Base-by-base conservation (phyloP, 495 filamentous ascomycete genomes). In the Tuber indicum region DNA sequence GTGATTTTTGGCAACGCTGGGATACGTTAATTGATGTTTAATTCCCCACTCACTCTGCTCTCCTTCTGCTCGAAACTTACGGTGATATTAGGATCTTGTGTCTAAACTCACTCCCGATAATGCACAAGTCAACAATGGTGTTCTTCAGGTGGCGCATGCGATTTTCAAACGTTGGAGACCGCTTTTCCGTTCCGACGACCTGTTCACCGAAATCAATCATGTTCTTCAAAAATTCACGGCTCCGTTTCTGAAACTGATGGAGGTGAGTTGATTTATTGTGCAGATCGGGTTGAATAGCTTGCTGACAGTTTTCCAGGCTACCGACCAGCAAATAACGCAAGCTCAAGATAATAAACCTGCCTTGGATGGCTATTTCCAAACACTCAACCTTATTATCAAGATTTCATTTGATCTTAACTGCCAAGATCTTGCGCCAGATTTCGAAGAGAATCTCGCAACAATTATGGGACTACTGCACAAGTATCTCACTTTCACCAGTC, bases 91-190 rank as follows among this genome's bases (percentile, higher is more conserved):
- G 89, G 95, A 99, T 84, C 90, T 99, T 75, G 94, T 98, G 74
- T 92, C 91, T 26, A 91, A 94, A 66, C 88, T 98, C 32, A 92
- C 92, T 19, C 88, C 90, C 9, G 89, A 90, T 76, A 92, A 98
- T 83, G 88, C 90, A 76, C 88, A 89, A 77, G 87, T 91, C 81
- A 98, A 97, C 84, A 94, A 93, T 83, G 96, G 96, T 77, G 94
- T 99, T 17, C 87, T 99, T 75, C 92, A 95, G 85, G 96, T 99
- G 66, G 96, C 96, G 70, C 96, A 99, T 85, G 97, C 95, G 8
- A 98, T 99, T 81, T 99, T 98, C 87, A 93, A 91, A 85, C 88
- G 96, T 77, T 99, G 96, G 96, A 89, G 94, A 74, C 96, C 96
- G 36, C 87, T 98, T 17, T 97, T 95, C 85, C 89, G 92, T 62